These are phyloP conservation scores for Nakazawaea peltata DNA, from an alignment of 805 yeast genomes.

Conservation along the genomic window DNA sequence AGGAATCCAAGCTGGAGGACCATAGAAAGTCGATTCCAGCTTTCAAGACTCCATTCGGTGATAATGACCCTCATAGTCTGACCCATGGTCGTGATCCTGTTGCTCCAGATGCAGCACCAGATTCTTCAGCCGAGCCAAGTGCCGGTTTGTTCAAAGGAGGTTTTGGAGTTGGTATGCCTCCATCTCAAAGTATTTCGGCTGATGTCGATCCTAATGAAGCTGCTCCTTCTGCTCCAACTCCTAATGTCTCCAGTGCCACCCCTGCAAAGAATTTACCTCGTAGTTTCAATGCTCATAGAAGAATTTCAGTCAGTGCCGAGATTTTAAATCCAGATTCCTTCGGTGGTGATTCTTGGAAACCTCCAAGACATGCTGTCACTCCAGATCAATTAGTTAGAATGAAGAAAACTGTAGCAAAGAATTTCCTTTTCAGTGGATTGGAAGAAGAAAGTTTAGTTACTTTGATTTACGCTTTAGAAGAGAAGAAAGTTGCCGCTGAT, in stretches of 20 bases:
- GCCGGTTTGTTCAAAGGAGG: constrained; percentile 18
- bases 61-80: constrained; percentile 52
- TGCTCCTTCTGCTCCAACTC: constrained; percentile 17
- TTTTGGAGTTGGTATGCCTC: constrained; percentile 18
- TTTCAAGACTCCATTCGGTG: constrained; percentile 56
- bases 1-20: constrained; percentile 15
- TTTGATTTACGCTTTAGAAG: constrained; percentile 78
- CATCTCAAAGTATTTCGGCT: constrained; percentile 15
- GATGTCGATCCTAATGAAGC: constrained; percentile 14
- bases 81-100: constrained; percentile 20
- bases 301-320: constrained; percentile 89
- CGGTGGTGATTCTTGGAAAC: constrained; percentile 59
- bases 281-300: constrained; percentile 69
- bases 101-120: constrained; percentile 9
- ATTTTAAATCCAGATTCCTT: constrained; percentile 70
- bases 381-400: constrained; percentile 60
- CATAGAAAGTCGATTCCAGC: constrained; percentile 13
- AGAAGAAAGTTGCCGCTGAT: constrained; percentile 51
- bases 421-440: constrained; percentile 77
- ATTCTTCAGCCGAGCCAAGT: not conserved
- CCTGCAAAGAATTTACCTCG: constrained; percentile 36
- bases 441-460: constrained; percentile 71
- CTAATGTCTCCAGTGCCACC: not conserved
- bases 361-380: constrained; percentile 59
- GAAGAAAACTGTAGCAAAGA: constrained; percentile 64